Conservation (phyloP, 208 protist species). For the Lotmaria passim region DNA sequence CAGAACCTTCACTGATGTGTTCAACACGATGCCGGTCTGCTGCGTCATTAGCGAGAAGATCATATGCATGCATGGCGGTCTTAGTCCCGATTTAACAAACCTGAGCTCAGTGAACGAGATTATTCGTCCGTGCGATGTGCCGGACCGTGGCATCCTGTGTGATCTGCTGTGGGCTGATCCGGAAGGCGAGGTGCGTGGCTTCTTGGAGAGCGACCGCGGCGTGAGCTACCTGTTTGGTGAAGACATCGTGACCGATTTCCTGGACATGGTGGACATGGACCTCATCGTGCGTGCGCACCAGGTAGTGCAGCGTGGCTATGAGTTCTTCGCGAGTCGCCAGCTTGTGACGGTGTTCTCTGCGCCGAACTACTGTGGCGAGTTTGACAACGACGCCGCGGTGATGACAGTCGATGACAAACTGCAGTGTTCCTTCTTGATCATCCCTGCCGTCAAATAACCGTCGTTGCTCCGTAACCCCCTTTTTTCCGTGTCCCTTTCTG, state of each 20-base stretch:
- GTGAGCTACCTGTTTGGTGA: conserved; percentile 99
- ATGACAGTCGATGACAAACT: conserved; percentile 97
- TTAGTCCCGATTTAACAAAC: conserved; percentile 96
- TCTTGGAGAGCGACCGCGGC: conserved; percentile 97
- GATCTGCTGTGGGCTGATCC: conserved; percentile 99
- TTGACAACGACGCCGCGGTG: conserved; percentile 98
- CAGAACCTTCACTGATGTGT: conserved; percentile 99
- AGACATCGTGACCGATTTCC: conserved; percentile 98
- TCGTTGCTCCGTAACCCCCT: background rate
- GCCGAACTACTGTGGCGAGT: conserved; percentile 99
- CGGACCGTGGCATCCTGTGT: conserved; percentile 99
- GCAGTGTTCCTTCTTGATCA: conserved; percentile 97
- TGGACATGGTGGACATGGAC: conserved; percentile 99
- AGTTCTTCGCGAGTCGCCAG: conserved; percentile 99
- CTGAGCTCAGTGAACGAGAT: conserved; percentile 96
- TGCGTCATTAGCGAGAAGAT: conserved; percentile 99
- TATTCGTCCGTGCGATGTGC: conserved; percentile 97
- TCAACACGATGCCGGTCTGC: conserved; percentile 99
- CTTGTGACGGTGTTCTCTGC: conserved; percentile 99
- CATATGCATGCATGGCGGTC: conserved; percentile 99
- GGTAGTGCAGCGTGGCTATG: conserved; percentile 97
- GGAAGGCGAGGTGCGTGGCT: conserved; percentile 91
- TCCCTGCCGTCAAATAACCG: conserved; percentile 35
- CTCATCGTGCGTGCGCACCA: conserved; percentile 99
- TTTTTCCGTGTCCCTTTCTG: background rate